Conservation (phyloP, 1,139 yeast species). For the Taphrina pruni region DNA sequence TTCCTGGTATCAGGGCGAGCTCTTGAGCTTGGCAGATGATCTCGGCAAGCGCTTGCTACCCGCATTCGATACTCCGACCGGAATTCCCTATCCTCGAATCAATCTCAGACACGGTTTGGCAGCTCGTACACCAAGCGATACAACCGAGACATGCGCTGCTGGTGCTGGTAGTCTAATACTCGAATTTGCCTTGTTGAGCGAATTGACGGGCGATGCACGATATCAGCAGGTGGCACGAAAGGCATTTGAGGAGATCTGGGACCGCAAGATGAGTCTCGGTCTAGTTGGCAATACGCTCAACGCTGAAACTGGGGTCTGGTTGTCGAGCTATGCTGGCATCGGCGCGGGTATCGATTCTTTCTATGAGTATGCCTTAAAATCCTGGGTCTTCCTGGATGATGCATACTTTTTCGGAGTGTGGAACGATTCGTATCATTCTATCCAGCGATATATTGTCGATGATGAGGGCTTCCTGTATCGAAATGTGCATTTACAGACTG, state of each 20-base stretch:
- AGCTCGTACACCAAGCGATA: conserved; percentile 69
- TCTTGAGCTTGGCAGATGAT: conserved; percentile 76
- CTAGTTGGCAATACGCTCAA: conserved; percentile 80
- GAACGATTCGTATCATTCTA: conserved; percentile 63
- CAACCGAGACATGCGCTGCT: conserved; percentile 83
- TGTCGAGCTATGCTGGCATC: conserved; percentile 70
- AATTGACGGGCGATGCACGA: conserved; percentile 77
- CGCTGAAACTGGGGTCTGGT: conserved; percentile 64
- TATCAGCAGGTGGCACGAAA: conserved; percentile 68
- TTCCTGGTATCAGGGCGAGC: conserved; percentile 60
- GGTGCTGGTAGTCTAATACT: conserved; percentile 87
- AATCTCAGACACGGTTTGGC: conserved; percentile 60
- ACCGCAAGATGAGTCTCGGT: conserved; percentile 64
- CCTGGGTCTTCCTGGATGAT: conserved; percentile 75
- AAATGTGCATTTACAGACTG: conserved; percentile 64
- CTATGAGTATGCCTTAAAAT: conserved; percentile 85
- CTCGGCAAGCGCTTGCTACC: conserved; percentile 60
- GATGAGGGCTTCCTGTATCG: conserved; percentile 62
- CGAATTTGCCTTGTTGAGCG: conserved; percentile 82
- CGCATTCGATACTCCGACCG: conserved; percentile 49
- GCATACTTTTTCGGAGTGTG: conserved; percentile 65
- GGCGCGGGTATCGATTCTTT: conserved; percentile 96
- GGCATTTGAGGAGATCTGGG: conserved; percentile 77
- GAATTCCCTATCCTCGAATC: conserved; percentile 48
- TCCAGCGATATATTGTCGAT: conserved; percentile 58